A percentile compares a stretch with the other conserved stretches of the same genome.
These are phyloP conservation scores for Camelina hispida DNA, from an alignment of 345 rosid genomes.

Conservation along the genomic window DNA sequence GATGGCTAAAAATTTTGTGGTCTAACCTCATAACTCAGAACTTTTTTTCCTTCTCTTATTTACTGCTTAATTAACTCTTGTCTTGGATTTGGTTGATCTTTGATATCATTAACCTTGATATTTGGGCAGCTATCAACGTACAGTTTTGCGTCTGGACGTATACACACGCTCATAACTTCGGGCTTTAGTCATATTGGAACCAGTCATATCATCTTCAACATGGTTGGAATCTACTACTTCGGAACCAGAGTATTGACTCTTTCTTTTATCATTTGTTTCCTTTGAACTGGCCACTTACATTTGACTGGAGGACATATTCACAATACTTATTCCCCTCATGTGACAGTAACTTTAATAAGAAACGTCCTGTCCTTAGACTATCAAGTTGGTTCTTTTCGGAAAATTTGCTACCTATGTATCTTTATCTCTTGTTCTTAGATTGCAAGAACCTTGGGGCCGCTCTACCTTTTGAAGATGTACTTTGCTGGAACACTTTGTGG, in stretches of 20 bases:
- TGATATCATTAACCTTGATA: slow-evolving; percentile 31
- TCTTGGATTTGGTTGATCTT: slow-evolving; percentile 20
- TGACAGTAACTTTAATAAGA: not conserved
- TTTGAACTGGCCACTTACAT: not conserved
- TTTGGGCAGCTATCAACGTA: slow-evolving; percentile 65
- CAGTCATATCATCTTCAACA: slow-evolving; percentile 60
- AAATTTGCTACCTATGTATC: not conserved
- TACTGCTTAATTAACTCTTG: not conserved
- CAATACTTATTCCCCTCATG: not conserved
- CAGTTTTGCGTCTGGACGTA: slow-evolving; percentile 56
- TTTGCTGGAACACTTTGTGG: slow-evolving; percentile 76
- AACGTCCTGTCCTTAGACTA: not conserved
- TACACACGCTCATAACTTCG: slow-evolving; percentile 73
- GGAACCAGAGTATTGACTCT: slow-evolving; percentile 61
- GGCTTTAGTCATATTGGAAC: slow-evolving; percentile 70
- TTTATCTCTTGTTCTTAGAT: slow-evolving; percentile 50
- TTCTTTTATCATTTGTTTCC: slow-evolving; percentile 26
- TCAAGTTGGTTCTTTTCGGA: not conserved
- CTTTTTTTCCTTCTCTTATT: not conserved
- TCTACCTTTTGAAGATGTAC: slow-evolving; percentile 66
- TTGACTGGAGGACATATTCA: not conserved
- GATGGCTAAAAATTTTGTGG: slow-evolving; percentile 72
- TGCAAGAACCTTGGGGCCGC: slow-evolving; percentile 64
- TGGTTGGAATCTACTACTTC: slow-evolving; percentile 85
- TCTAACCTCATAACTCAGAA: slow-evolving; percentile 47